Evolutionary conservation across 192 early-diverging fungal genomes (phyloP).

Genomic region (Diversispora epigaea): DNA sequence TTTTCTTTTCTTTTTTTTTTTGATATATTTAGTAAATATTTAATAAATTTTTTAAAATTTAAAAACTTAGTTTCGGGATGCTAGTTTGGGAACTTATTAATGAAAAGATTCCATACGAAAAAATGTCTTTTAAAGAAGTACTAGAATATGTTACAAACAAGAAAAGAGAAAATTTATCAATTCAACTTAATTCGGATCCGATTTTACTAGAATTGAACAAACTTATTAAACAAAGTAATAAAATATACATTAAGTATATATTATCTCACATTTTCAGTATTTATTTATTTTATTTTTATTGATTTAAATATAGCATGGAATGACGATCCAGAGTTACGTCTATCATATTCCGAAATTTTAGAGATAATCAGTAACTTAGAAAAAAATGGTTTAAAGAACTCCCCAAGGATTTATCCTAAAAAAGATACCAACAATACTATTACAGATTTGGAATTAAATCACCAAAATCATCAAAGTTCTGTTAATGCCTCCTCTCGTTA

Average conservation of each 20-base stretch:
- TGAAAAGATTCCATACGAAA: background rate
- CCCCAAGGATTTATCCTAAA: no score
- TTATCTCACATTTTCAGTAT: background rate
- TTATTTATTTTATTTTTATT: background rate
- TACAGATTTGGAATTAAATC: no score
- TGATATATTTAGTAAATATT: background rate
- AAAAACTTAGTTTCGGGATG: constrained; percentile 3
- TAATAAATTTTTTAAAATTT: background rate
- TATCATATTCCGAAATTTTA: no score
- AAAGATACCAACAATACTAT: no score
- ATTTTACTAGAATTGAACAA: background rate
- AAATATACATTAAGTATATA: background rate
- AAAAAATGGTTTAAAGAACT: no score
- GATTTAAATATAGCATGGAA: no score
- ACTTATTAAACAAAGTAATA: background rate
- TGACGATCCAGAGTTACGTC: no score
- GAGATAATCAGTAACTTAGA: no score
- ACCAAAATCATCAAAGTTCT: no score
- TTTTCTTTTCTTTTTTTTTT: background rate
- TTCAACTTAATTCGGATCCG: background rate
- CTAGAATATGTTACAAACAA: background rate
- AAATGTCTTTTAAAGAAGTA: background rate
- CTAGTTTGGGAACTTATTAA: constrained; percentile 11
- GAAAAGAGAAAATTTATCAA: background rate
- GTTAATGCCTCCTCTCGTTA: no score